phyloP scores from a whole-genome alignment of 2,329 filamentous ascomycete species.

The Zopfia rhizophila region DNA sequence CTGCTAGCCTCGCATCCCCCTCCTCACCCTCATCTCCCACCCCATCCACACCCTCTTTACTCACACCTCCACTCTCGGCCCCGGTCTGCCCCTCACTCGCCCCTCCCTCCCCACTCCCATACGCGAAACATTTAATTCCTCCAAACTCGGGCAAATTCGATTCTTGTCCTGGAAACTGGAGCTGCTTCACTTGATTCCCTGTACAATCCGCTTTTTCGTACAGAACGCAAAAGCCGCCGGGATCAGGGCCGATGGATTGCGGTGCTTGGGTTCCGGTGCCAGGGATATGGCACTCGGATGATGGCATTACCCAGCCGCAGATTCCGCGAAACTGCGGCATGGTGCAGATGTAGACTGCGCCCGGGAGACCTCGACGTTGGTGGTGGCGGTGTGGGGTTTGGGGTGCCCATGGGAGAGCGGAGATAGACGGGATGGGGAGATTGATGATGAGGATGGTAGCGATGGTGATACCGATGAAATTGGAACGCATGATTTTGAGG shows the following conservation, averaged over 20 bases:
- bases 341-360: conserved; percentile 43
- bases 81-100: conserved; percentile 10
- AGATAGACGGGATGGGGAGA: conserved; percentile 13
- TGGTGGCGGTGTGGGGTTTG: conserved; percentile 4
- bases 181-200: conserved; percentile 25
- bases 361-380: neutral
- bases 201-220: conserved; percentile 36
- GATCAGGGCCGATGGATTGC: conserved; percentile 45
- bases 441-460: conserved; percentile 10
- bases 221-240: conserved; percentile 39
- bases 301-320: conserved; percentile 38
- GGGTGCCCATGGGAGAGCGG: neutral
- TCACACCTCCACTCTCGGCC: conserved; percentile 10
- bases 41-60: conserved; percentile 1
- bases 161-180: conserved; percentile 39
- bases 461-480: neutral
- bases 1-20: conserved; percentile 30
- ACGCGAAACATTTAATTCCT: conserved; percentile 35
- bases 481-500: conserved; percentile 1
- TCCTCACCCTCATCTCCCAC: conserved; percentile 1
- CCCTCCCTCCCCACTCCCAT: conserved; percentile 10
- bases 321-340: conserved; percentile 36
- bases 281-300: conserved; percentile 34
- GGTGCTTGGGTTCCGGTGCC: conserved; percentile 30
- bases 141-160: conserved; percentile 32